Evolutionary conservation across 2,329 filamentous ascomycete species (phyloP), one percentile per base, ranked within the genome.

Genomic region (Aschersonia sp.): DNA sequence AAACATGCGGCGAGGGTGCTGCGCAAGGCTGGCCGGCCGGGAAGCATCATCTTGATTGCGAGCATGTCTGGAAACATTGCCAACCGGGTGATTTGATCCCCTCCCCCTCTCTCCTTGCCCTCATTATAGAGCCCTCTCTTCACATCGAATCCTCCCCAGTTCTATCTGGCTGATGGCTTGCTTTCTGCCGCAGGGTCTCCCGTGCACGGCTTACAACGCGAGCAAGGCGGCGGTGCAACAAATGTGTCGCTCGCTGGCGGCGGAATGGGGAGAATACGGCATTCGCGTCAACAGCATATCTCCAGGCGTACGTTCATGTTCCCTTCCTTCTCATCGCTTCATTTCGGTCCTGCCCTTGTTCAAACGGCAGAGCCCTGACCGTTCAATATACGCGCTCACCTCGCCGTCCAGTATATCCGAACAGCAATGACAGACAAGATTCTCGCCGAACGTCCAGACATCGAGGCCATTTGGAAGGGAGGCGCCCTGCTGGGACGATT

Each of bases 1-100:
- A 86, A 91, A 70, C 87, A 87, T 28, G 85, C 87, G n/a, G 89
- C 89, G 35, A 75, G 82, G 48, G 84, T 92, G 61, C 80, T 85
- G 74, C 68, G 80, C 29, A 71, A 73, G 46, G 69, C 77, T 31
- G 72, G 76, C 49, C 70, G 66, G 30, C 66, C 69, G 5, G 80
- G 81, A 0, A 83, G 77, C 58, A 75, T 85, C 51, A 76, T 78
- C 10, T 64, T 85, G 57, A 81, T 85, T 58, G 80, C 74, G n/a
- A 82, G 77, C 54, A 85, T 85, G 80, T 82, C 78, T 54, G 82
- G 75, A 20, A 76, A 73, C 4, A 71, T 85, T 54, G 80, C 80
- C 31, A 85, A 85, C 61, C 69, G 75, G 56, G 82, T 85, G 65
- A 62, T 74, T 67, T 9, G 35, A 7, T 38, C 35, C 6, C 6